A percentile compares a stretch with the other conserved stretches of the same genome.
Evolutionary conservation across 345 rosid genomes (phyloP).

Genomic region (Bretschneidera sinensis): DNA sequence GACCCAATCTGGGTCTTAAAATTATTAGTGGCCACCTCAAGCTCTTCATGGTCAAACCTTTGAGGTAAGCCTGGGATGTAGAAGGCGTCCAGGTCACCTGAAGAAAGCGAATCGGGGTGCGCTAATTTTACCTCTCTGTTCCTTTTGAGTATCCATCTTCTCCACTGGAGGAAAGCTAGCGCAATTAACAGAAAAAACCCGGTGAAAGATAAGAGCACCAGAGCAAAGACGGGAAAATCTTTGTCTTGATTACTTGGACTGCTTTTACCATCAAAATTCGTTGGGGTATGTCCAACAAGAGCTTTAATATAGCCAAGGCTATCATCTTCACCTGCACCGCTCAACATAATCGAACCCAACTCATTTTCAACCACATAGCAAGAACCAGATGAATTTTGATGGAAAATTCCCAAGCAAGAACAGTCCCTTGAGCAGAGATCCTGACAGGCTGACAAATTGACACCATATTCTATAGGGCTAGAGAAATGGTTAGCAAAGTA

Average conservation of each 20-base stretch:
- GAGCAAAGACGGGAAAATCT: constrained; percentile 46
- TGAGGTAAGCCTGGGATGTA: constrained; percentile 71
- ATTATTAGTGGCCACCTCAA: constrained; percentile 57
- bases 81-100: constrained; percentile 65
- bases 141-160: constrained; percentile 40
- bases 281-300: constrained; percentile 27
- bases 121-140: constrained; percentile 26
- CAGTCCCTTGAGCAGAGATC: constrained; percentile 54
- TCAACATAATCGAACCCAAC: constrained; percentile 61
- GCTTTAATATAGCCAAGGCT: constrained; percentile 48
- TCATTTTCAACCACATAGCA: constrained; percentile 48
- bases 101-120: constrained; percentile 29
- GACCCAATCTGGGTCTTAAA: constrained; percentile 58
- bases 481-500: constrained; percentile 57
- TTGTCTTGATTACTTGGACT: constrained; percentile 20
- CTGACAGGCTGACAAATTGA: constrained; percentile 47
- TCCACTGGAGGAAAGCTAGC: constrained; percentile 50
- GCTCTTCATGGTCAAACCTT: constrained; percentile 56
- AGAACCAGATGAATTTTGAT: constrained; percentile 55
- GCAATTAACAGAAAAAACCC: constrained; percentile 37
- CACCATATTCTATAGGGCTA: constrained; percentile 35
- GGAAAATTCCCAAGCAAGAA: constrained; percentile 69
- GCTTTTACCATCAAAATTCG: constrained; percentile 10
- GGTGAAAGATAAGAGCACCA: constrained; percentile 62
- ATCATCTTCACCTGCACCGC: constrained; percentile 22